Base-by-base conservation (phyloP, 176 grass and related monocot species). In the Thalia dealbata region DNA sequence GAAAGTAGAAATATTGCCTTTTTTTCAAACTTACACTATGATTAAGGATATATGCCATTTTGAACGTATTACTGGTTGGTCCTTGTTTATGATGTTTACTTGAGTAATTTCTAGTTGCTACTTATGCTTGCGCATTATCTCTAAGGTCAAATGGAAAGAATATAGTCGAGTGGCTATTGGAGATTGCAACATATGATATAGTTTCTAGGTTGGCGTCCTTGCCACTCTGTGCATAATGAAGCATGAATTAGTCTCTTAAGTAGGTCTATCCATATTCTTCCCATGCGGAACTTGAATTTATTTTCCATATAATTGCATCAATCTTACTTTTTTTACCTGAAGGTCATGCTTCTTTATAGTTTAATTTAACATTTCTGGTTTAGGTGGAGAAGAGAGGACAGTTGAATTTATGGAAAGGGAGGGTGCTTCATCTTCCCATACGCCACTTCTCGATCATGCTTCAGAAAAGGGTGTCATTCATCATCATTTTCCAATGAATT, bases 401-500 rank as follows among this genome's bases (percentile, higher is more conserved):
- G 86, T 97, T 78, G 87, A 88, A 1, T 97, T 97, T 91, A 82
- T 97, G 70, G 86, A 93, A 71, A 90, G 87, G 73, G 87, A 97
- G 71, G 90, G 89, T 48, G 74, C 82, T 72, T 91, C 85, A 58
- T 75, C 74, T 88, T 78, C 85, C 26, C 63, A 78, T 60, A 83
- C 81, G 45, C 77, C 95, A 61, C 89, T 97, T 54, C 80, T 97
- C 68, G 70, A 92, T 50, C 43, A 85, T 70, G 38, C 70, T 48
- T 78, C 83, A 45, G 89, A 86, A 30, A 92, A 84, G 72, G 93
- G 89, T 79, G 76, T 97, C 75, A 84, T 97, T 88, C 85, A 92
- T 76, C 95, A 92, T 74, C 95, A 92, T 75, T 97, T 97, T 82
- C 95, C 95, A 44, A 71, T 97, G 60, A 97, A 92, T 79, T 91